phyloP scores from a whole-genome alignment of 2,329 filamentous ascomycete species.

The Harringtonia lauricola region DNA sequence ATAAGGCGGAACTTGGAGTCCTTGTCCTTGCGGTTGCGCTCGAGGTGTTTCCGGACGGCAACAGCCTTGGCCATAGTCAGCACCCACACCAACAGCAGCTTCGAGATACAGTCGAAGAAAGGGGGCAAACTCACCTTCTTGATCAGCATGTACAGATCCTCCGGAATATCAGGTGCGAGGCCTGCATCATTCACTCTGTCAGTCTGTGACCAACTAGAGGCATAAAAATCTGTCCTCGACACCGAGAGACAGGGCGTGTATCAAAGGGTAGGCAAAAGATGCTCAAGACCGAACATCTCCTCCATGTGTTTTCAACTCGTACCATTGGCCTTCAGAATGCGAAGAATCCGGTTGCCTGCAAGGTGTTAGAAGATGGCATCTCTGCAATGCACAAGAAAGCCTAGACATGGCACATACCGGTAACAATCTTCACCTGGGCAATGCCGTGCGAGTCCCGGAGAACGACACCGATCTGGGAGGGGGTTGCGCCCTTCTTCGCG shows the following conservation, averaged over 20 bases:
- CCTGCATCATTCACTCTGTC: constrained; percentile 93
- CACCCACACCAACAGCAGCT: no score
- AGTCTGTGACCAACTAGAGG: constrained; percentile 86
- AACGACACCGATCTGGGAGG: constrained; percentile 97
- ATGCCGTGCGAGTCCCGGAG: constrained; percentile 97
- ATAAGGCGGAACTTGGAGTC: constrained; percentile 99
- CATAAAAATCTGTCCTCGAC: constrained; percentile 27
- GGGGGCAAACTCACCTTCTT: constrained; percentile 66
- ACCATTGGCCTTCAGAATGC: constrained; percentile 97
- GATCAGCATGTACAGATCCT: constrained; percentile 99
- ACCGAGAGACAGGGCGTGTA: not conserved
- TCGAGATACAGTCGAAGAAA: no score
- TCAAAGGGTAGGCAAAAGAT: not conserved
- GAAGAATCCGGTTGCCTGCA: constrained; percentile 98
- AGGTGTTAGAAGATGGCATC: constrained; percentile 2
- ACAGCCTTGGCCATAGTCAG: constrained; percentile 54
- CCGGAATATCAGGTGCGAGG: constrained; percentile 95
- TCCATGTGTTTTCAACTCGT: constrained; percentile 38
- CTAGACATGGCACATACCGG: constrained; percentile 54
- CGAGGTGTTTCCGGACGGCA: constrained; percentile 98
- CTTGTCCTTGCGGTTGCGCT: constrained; percentile 99
- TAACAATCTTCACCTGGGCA: constrained; percentile 95
- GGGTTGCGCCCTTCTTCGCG: constrained; percentile 96
- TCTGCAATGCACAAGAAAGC: constrained; percentile 22
- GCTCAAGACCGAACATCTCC: not conserved